Evolutionary conservation across 164 flowering plant genomes (phyloP), one percentile per base, ranked within the genome.

Genomic region (Aristolochia fimbriata): DNA sequence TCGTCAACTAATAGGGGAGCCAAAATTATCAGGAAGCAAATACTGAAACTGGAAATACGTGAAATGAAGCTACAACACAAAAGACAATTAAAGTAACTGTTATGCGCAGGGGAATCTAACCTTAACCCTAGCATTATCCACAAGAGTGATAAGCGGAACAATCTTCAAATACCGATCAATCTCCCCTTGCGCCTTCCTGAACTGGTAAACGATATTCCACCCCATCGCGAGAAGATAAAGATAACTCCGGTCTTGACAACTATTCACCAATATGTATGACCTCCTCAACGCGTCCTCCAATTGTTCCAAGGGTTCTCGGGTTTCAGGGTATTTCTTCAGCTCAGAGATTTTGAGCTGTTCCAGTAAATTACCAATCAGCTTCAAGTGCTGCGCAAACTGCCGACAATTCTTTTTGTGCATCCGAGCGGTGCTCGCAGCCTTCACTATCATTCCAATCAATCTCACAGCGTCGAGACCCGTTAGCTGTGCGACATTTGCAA

Each of bases 401-500:
- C 83, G 70, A 77, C 99, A 93, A 58, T 93, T 93, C 78, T 80
- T 84, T 83, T 86, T 88, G 78, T 93, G 99, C 96, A 88, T 81
- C 17, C 89, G 72, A 7, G 99, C 99, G 14, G 95, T 93, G 57
- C 55, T 83, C 0, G 99, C 91, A 1, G 99, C 97, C 68, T 81
- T 76, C 61, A 79, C 96, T 9, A 93, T 91, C 86, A 93, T 51
- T 22, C 81, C 85, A 23, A 91, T 85, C 15, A 93, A 66, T 63
- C 73, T 58, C 47, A 83, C 91, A 0, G 97, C 99, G 70, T 88
- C 92, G 6, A 88, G 45, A 0, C 98, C 96, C 0, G 86, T 73
- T 15, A 89, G 82, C 71, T 91, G 98, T 1, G 85, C 87, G 15
- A 87, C 76, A 70, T 78, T 88, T 0, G 91, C 88, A 30, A 88